Evolutionary conservation across 306 rosid genomes (phyloP).

Genomic region (Trichosanthes truncata): DNA sequence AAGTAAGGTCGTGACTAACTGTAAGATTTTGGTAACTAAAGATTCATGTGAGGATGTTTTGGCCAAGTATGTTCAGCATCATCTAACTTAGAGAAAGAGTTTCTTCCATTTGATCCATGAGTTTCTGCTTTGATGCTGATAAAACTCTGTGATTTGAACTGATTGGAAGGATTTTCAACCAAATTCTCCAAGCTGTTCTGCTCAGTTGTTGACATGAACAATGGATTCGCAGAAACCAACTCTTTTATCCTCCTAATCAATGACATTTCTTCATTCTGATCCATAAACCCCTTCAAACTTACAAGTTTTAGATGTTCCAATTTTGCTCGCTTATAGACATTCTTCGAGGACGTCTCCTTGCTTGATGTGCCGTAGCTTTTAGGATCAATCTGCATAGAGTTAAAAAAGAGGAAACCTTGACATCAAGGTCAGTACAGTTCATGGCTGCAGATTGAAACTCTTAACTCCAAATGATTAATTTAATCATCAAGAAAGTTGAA

Average conservation of each 20-base stretch:
- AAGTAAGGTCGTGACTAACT: neutral
- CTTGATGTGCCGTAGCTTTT: conserved; percentile 18
- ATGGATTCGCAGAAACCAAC: neutral
- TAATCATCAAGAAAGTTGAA: conserved; percentile 7
- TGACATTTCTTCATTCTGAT: conserved; percentile 25
- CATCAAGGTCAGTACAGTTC: neutral
- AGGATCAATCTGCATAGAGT: conserved; percentile 41
- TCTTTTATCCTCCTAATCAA: conserved; percentile 18
- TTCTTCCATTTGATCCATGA: neutral
- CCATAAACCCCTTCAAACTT: conserved; percentile 37
- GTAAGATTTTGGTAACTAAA: neutral
- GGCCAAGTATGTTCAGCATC: neutral
- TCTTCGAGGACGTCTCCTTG: conserved; percentile 16
- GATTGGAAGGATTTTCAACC: neutral
- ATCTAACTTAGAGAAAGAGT: neutral
- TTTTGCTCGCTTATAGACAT: conserved; percentile 15
- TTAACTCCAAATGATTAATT: neutral
- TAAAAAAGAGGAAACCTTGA: neutral
- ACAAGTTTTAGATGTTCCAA: conserved; percentile 32
- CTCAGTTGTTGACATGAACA: conserved; percentile 28
- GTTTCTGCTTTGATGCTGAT: neutral
- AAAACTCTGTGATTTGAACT: neutral
- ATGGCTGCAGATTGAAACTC: neutral
- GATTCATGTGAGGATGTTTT: conserved; percentile 6
- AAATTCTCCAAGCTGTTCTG: conserved; percentile 16